Percentiles rank a stretch among this genome's conserved stretches.
These are phyloP conservation scores for Mycena rosella DNA, from an alignment of 768 basidiomycete species.

Conservation along the genomic window DNA sequence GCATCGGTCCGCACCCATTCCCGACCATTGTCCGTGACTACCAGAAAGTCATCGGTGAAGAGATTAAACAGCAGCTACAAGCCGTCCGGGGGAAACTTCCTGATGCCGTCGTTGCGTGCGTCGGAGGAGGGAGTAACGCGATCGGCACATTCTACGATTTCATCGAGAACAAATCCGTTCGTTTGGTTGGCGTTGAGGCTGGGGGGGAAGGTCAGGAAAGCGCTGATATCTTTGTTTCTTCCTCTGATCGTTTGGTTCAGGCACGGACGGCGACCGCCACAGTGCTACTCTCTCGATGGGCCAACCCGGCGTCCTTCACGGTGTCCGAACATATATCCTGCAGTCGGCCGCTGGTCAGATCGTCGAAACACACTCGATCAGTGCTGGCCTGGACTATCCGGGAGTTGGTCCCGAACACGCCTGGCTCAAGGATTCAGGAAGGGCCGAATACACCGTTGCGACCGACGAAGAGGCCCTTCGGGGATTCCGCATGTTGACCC, in stretches of 20 bases:
- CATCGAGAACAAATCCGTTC: slow-evolving; percentile 87
- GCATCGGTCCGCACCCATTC: slow-evolving; percentile 98
- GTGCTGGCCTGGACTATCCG: slow-evolving; percentile 95
- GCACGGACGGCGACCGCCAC: slow-evolving; percentile 86
- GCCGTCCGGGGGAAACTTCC: slow-evolving; percentile 86
- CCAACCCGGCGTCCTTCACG: slow-evolving; percentile 94
- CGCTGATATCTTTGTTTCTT: background rate
- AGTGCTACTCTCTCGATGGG: slow-evolving; percentile 95
- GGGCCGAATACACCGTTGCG: slow-evolving; percentile 93
- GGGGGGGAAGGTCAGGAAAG: slow-evolving; percentile 87
- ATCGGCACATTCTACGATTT: slow-evolving; percentile 99
- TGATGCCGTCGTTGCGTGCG: slow-evolving; percentile 95
- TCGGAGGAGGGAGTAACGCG: slow-evolving; percentile 97
- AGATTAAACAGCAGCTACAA: slow-evolving; percentile 90
- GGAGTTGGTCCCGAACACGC: slow-evolving; percentile 99
- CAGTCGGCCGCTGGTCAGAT: slow-evolving; percentile 94
- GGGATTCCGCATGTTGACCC: slow-evolving; percentile 92
- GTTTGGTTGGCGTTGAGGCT: slow-evolving; percentile 95
- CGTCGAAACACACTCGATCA: slow-evolving; percentile 96
- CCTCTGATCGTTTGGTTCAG: slow-evolving; percentile 49
- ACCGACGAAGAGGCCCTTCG: slow-evolving; percentile 95
- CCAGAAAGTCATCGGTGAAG: slow-evolving; percentile 94
- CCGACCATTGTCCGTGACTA: slow-evolving; percentile 99
- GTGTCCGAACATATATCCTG: slow-evolving; percentile 94
- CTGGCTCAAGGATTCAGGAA: slow-evolving; percentile 94